A percentile compares a stretch with the other conserved stretches of the same genome.
These are phyloP conservation scores for Euphorbia peplus DNA, from an alignment of 345 rosid genomes.

Conservation along the genomic window DNA sequence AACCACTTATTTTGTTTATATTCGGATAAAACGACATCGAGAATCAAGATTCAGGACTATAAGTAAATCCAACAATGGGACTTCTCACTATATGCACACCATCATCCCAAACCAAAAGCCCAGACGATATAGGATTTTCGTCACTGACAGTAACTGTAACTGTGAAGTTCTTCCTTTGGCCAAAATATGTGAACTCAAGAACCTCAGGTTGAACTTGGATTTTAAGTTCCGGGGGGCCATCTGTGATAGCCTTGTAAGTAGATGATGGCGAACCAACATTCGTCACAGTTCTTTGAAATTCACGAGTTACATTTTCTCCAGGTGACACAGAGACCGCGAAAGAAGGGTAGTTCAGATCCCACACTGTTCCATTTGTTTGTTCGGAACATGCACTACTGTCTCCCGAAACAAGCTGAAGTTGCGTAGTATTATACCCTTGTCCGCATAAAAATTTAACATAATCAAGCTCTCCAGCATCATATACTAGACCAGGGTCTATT, in stretches of 20 bases:
- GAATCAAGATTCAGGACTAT: not conserved
- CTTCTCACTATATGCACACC: slow-evolving; percentile 39
- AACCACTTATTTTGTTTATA: not conserved
- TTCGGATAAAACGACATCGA: not conserved
- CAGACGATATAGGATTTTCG: slow-evolving; percentile 11
- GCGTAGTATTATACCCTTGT: slow-evolving; percentile 25
- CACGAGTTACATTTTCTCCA: not conserved
- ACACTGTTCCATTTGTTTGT: slow-evolving; percentile 16
- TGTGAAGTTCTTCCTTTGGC: slow-evolving; percentile 23
- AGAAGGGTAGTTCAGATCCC: slow-evolving; percentile 51
- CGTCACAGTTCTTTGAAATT: slow-evolving; percentile 35
- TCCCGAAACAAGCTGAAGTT: slow-evolving; percentile 25
- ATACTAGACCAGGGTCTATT: slow-evolving; percentile 30
- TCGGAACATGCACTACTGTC: slow-evolving; percentile 18
- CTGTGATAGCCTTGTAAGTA: slow-evolving; percentile 22
- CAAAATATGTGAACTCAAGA: not conserved
- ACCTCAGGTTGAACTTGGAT: slow-evolving; percentile 4
- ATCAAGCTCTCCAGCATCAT: no score
- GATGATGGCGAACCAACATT: slow-evolving; percentile 36
- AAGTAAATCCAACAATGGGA: slow-evolving; percentile 27
- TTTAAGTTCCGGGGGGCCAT: slow-evolving; percentile 4
- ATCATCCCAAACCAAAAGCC: slow-evolving; percentile 37
- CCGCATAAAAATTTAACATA: slow-evolving; percentile 33
- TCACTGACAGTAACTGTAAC: slow-evolving; percentile 18
- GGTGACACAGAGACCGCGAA: slow-evolving; percentile 19